Evolutionary conservation across 768 basidiomycete species (phyloP), one percentile per base, ranked within the genome.

Genomic region (Xerocomellus intermedius): DNA sequence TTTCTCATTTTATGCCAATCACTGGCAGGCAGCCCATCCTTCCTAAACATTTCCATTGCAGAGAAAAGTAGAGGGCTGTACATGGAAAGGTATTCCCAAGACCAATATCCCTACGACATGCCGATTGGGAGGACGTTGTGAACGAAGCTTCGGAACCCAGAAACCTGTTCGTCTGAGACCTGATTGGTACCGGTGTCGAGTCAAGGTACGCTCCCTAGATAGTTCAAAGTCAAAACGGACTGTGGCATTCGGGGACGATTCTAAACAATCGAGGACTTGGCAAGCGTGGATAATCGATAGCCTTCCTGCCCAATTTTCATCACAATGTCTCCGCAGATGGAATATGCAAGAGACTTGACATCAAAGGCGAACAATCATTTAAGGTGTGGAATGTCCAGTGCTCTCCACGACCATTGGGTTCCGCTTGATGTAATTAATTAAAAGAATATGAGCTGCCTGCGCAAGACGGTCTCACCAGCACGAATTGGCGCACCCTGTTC

Each of bases 271-370:
- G 22, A 24, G 33, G 17, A 35, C n/a, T 24, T 13, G 3, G 33
- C n/a, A 14, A 36, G 16, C 28, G 35, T 33, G 19, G 60, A 67
- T 32, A 54, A 36, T n/a, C n/a, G 45, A 50, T 70, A 64, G 3
- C 60, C 58, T 9, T 62, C 52, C 37, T 55, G 41, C 52, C 19
- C 21, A 12, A 61, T 60, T 42, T 35, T 33, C 42, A 38, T 55
- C 16, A 47, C 46, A 14, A 49, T 21, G 12, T 36, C 22, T 8
- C 47, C 57, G 33, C 44, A 61, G 5, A 30, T 4, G 30, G 30
- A 10, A 30, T 30, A 30, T 10, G 9, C 9, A 12, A 0, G 30
- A 10, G 30, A 10, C 9, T 30, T 28, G 28, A 28, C 8, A 28
- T 8, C 28, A 28, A 24, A 28, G 30, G 30, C 2, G 30, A 10